Base-by-base conservation (phyloP, 1,139 yeast species). In the Suhomyces choctaworum region DNA sequence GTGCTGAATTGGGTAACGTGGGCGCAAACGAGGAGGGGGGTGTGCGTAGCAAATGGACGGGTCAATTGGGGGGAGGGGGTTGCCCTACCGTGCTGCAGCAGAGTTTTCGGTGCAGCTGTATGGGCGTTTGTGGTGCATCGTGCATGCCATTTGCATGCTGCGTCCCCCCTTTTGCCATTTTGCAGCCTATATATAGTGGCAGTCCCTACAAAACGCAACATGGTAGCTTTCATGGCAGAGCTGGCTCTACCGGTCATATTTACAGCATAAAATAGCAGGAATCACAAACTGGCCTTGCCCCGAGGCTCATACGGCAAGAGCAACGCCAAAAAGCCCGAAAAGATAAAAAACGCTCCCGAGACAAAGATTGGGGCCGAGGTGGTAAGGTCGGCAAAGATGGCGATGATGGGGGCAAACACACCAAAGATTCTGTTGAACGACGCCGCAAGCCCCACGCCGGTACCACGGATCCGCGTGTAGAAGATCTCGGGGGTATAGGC, bases 401-500 rank as follows among this genome's bases (percentile, higher is more conserved):
- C 73, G 42, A 69, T 66, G 27, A 68, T 62, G 17, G 74, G 74
- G 7, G 73, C 68, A 50, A 68, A 69, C 9, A 69, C 65, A 7
- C 73, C 73, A 42, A 68, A 54, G 4, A 68, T 49, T 36, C 74
- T 47, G 46, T 69, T 69, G 30, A 63, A 63, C 10, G 71, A 64
- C 1, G 74, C 59, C 1, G 73, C 71, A 28, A 69, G 53, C 0
- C 74, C 75, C 15, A 67, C 62, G 1, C 66, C 73, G 4, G 73
- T 68, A 4, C 73, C 73, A 44, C 74, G 52, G 17, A 66, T 58
- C 36, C 55, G 62, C 1, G 72, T 54, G 10, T 65, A 66, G 47
- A 67, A 68, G 26, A 67, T 60, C 41, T 69, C 75, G 0, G 74
- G 74, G 0, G 74, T 69, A 45, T 68, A 68, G 9, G 73, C 73